These are phyloP conservation scores for Salicornia ramosissima DNA, from an alignment of 148 eudicot species.

Conservation along the genomic window DNA sequence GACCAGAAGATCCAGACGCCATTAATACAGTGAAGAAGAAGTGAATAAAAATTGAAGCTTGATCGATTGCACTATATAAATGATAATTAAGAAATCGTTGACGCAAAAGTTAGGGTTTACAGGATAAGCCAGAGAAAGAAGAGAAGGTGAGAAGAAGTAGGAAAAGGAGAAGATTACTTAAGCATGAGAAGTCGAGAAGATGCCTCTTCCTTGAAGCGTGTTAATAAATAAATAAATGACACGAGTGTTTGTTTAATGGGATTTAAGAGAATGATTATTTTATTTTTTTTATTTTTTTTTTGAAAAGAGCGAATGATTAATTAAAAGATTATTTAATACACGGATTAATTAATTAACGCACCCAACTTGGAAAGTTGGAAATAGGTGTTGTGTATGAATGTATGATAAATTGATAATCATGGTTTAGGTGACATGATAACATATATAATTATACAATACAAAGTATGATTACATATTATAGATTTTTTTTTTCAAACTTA, in stretches of 20 bases:
- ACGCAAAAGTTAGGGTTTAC: conserved; percentile 18
- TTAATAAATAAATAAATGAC: background rate
- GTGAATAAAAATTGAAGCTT: background rate
- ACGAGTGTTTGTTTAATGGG: background rate
- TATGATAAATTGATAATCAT: background rate
- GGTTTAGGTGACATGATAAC: background rate
- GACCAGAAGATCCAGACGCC: conserved; percentile 90
- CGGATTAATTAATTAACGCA: too few species aligned
- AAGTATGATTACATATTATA: too few species aligned
- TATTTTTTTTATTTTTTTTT: too few species aligned
- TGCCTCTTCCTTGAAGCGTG: background rate
- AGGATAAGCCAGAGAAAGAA: conserved; percentile 3
- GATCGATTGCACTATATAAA: background rate
- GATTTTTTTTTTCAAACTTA: too few species aligned
- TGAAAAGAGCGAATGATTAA: too few species aligned
- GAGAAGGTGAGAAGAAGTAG: background rate
- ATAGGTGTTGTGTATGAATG: too few species aligned
- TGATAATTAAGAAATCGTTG: conserved; percentile 6
- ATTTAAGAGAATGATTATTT: too few species aligned
- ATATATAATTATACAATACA: too few species aligned
- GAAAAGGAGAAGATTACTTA: conserved; percentile 5
- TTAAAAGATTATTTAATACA: too few species aligned
- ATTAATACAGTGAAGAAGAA: conserved; percentile 15
- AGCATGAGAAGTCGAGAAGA: conserved; percentile 13
- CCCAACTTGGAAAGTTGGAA: too few species aligned